Evolutionary conservation across 495 filamentous ascomycete species (phyloP), one percentile per base, ranked within the genome.

Genomic region (Amniculicola lignicola): DNA sequence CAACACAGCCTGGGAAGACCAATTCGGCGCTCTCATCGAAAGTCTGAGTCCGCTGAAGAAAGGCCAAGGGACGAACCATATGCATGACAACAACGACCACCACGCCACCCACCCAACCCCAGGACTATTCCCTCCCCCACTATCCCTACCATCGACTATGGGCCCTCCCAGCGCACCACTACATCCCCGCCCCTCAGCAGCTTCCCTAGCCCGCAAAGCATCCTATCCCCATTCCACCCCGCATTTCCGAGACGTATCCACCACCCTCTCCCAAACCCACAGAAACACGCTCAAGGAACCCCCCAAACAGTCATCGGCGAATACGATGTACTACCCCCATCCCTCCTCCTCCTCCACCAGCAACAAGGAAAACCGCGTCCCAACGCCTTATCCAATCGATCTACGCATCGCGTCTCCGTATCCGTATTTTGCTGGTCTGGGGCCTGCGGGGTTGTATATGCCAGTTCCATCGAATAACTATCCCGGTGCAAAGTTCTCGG

Each of bases 11-110:
- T 4, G 61, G 21, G 55, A 59, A 14, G 56, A 59, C 24, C 61
- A 59, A 33, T 51, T 59, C 21, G 49, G 43, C 14, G 14, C 19
- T 9, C 25, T 63, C 6, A 22, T 63, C 11, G 50, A 55, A 36
- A 44, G 55, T 2, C 16, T 63, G 6, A 59, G 61, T 36, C 55
- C 56, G 6, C 50, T 33, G 16, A 63, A 56, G 31, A 36, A 19
- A 55, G 19, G 25, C 25, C 31, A 16, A 12, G 27, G 55, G 37
- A 44, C 18, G 16, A 31, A 23, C 14, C 40, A 45, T 16, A 2
- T 4, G 10, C 4, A 35, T 21, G 33, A 48, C 10, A 41, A 46
- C 7, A 19, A 24, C 28, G 28, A 27, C 12, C 47, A 28, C 22
- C 21, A 54, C 11, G 9, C 11, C 9, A 4, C 4, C 31, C 46